These are phyloP conservation scores for Picocystis sp. DNA, from an alignment of 163 green algal species.

Conservation along the genomic window DNA sequence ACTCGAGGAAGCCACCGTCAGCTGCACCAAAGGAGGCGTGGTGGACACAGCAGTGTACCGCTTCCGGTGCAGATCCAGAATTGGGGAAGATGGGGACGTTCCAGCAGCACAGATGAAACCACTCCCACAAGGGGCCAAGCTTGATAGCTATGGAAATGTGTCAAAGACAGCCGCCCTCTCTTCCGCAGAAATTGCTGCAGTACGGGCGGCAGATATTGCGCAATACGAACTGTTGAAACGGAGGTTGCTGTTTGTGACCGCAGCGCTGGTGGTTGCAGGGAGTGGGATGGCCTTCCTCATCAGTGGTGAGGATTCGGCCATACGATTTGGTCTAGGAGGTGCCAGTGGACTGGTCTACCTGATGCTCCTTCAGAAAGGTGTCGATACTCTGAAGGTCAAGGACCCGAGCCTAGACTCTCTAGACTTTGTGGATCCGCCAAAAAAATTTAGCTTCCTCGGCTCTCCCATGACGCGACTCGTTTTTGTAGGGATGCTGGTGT, in stretches of 20 bases:
- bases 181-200: conserved; percentile 27
- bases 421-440: too few relatives aligned
- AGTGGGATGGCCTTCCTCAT: conserved; percentile 19
- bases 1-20: conserved; percentile 49
- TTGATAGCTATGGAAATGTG: too few relatives aligned
- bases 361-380: conserved; percentile 43
- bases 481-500: too few relatives aligned
- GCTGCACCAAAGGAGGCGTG: conserved; percentile 39
- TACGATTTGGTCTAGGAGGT: conserved; percentile 51
- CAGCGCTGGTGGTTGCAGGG: conserved; percentile 34
- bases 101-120: conserved; percentile 38
- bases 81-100: conserved; percentile 25
- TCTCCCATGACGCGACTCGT: too few relatives aligned
- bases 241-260: conserved; percentile 37
- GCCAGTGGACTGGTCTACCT: conserved; percentile 46
- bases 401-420: not conserved
- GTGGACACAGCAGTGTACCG: conserved; percentile 8
- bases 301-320: conserved; percentile 28
- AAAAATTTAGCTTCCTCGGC: too few relatives aligned
- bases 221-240: conserved; percentile 45
- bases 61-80: conserved; percentile 33
- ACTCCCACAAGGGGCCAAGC: conserved; percentile 30
- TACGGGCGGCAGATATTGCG: conserved; percentile 35
- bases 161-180: not conserved
- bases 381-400: conserved; percentile 18